Evolutionary conservation across 768 basidiomycete species (phyloP).

Genomic region (Mycena rosella): DNA sequence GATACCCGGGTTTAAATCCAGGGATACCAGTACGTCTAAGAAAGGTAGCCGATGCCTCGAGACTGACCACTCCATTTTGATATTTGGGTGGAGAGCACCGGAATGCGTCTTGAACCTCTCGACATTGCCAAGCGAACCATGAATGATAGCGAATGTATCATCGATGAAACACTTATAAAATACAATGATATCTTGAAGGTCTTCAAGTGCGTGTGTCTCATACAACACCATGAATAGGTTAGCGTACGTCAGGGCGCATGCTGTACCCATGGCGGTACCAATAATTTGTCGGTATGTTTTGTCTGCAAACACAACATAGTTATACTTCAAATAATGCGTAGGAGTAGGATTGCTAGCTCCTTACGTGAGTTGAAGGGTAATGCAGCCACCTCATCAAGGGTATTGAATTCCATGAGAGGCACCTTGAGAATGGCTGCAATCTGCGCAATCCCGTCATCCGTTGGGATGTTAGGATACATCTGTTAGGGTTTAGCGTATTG

Average conservation of each 20-base stretch:
- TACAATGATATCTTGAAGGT: slow-evolving; percentile 16
- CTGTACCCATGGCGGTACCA: slow-evolving; percentile 33
- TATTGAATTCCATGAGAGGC: slow-evolving; percentile 16
- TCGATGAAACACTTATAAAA: too few species aligned
- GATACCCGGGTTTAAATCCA: slow-evolving; percentile 17
- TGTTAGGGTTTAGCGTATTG: too few species aligned
- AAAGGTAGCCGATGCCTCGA: slow-evolving; percentile 23
- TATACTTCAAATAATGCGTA: slow-evolving; percentile 28
- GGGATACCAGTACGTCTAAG: slow-evolving; percentile 27
- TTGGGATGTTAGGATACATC: too few species aligned
- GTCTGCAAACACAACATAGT: slow-evolving; percentile 26
- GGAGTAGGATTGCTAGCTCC: slow-evolving; percentile 21
- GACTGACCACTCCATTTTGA: too few species aligned
- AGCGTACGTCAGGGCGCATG: slow-evolving; percentile 32
- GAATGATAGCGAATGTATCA: too few species aligned
- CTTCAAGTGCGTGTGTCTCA: slow-evolving; percentile 18
- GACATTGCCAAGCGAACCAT: slow-evolving; percentile 22
- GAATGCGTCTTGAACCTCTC: slow-evolving; percentile 16
- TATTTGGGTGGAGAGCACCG: slow-evolving; percentile 17
- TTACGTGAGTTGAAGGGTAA: slow-evolving; percentile 16
- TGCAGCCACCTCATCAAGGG: slow-evolving; percentile 8
- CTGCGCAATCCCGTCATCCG: slow-evolving; percentile 2
- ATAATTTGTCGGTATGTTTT: slow-evolving; percentile 26
- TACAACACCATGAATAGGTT: slow-evolving; percentile 29
- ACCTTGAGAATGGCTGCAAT: slow-evolving; percentile 4